Percentiles rank a stretch among this genome's conserved stretches.
Evolutionary conservation across 225 moss, liverwort and hornwort genomes (phyloP).

Genomic region (Polytrichum formosum): DNA sequence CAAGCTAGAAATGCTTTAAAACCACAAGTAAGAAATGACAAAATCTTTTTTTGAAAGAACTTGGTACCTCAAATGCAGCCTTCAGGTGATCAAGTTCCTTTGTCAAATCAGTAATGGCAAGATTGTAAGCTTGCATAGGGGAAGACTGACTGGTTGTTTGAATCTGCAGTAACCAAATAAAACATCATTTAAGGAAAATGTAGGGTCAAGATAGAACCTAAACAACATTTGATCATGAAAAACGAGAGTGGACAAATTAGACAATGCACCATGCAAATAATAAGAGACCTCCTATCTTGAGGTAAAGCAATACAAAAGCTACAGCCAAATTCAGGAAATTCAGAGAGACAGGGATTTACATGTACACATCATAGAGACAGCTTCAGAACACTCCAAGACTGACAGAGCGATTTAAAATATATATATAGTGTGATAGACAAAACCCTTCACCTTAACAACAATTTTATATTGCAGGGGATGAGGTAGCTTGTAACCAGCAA

Average conservation of each 20-base stretch:
- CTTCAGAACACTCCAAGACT: no score
- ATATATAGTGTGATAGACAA: not conserved
- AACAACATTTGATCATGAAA: no score
- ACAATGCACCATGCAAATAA: no score
- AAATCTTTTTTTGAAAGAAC: not conserved
- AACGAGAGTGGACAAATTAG: no score
- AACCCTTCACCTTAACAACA: conserved; percentile 66
- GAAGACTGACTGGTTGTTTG: conserved; percentile 90
- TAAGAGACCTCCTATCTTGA: no score
- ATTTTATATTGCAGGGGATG: conserved; percentile 95
- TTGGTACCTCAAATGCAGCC: conserved; percentile 67
- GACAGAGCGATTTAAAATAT: no score
- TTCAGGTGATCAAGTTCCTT: conserved; percentile 89
- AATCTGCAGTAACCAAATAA: conserved; percentile 36
- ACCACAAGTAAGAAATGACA: not conserved
- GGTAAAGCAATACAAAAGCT: no score
- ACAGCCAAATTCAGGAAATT: no score
- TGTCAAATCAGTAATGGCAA: conserved; percentile 71
- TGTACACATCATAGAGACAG: no score
- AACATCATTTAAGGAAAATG: not conserved
- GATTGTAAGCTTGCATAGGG: conserved; percentile 92
- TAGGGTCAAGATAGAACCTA: no score
- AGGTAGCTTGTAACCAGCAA: conserved; percentile 92
- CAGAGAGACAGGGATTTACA: no score
- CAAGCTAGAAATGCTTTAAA: not conserved